Conservation (phyloP, 106 monocot species). For the Platanthera zijinensis region DNA sequence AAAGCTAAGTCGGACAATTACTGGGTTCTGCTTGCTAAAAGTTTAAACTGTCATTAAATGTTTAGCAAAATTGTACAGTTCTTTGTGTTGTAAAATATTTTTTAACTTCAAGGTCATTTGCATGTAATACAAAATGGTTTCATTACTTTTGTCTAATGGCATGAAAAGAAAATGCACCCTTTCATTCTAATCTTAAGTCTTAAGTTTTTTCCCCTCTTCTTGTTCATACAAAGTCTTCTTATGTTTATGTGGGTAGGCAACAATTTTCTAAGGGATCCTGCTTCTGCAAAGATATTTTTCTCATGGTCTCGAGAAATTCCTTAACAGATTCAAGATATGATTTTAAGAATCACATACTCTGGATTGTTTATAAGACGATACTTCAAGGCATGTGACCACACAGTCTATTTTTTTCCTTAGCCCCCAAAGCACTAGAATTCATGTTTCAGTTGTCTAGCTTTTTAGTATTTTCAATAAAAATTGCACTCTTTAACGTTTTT, state of each 20-base stretch:
- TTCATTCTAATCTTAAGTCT: neutral
- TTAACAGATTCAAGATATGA: constrained; percentile 67
- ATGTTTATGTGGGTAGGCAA: too few species aligned
- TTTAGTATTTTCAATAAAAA: neutral
- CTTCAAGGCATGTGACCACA: constrained; percentile 50
- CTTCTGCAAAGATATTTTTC: neutral
- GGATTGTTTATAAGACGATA: constrained; percentile 59
- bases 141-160: neutral
- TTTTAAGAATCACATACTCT: constrained; percentile 70
- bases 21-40: too few species aligned
- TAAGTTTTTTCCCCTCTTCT: too few species aligned
- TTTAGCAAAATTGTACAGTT: too few species aligned
- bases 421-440: too few species aligned
- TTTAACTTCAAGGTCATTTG: neutral
- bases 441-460: too few species aligned
- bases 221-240: too few species aligned
- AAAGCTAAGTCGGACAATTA: neutral
- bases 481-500: neutral
- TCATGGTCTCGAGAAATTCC: constrained; percentile 11
- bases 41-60: too few species aligned
- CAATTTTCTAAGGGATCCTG: neutral
- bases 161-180: neutral
- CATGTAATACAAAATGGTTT: neutral
- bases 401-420: neutral
- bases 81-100: too few species aligned